Evolutionary conservation across 2,329 filamentous ascomycete species (phyloP), one percentile per base, ranked within the genome.

Genomic region (Achaetomium macrosporum): DNA sequence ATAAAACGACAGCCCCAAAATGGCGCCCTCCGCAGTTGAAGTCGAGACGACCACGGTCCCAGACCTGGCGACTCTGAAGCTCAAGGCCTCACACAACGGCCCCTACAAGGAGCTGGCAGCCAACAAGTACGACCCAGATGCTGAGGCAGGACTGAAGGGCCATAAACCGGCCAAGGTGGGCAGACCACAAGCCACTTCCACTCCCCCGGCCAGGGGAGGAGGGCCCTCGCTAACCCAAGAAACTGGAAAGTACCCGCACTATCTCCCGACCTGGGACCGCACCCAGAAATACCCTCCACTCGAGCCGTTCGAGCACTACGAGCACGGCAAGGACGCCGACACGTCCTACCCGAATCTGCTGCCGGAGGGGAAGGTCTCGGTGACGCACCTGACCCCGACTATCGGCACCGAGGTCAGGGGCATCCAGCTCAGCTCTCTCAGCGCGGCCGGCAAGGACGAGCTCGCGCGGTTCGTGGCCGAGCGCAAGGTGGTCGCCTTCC

Each of bases 311-410:
- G 77, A 85, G 64, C 83, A 87, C 63, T 76, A 77, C 55, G 84
- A 89, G 56, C 85, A 85, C 63, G 85, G 84, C 57, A 81, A 82
- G 62, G 82, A 87, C 60, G 85, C 85, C 36, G 83, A 88, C 64
- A 69, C 76, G 8, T 69, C 72, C 2, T 87, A 82, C 63, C 75
- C 77, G 0, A 84, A 88, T 57, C 77, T 89, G 15, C 70, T 88
- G 2, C 70, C 73, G n/a, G 67, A 70, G 41, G 71, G 69, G 25
- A 72, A 69, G 5, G 73, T 70, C 5, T 67, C 74, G 40, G 68
- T 80, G n/a, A 73, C 71, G 19, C 74, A 87, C 25, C 66, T 88
- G 39, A 87, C 84, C 9, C 83, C 83, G 5, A 81, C 78, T 47
- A 87, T 85, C 55, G 85, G 85, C 49, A 79, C 81, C 42, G 84